Percentiles rank a stretch among this genome's conserved stretches.
Conservation (phyloP, 2,329 filamentous ascomycete species). For the Diaporthe sp. region DNA sequence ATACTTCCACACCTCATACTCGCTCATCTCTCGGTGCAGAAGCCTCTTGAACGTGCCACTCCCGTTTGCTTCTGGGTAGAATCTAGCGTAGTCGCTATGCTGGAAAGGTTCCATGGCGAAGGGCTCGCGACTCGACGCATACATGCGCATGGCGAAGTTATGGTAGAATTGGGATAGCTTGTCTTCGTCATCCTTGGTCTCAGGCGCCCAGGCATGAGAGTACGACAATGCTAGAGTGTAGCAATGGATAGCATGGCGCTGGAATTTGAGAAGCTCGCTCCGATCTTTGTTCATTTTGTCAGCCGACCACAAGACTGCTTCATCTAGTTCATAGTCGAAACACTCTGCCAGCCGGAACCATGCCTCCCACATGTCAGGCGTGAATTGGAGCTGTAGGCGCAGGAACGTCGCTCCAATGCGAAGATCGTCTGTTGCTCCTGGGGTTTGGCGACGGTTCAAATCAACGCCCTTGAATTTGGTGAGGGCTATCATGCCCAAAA, state of each 20-base stretch:
- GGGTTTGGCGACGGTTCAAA: slow-evolving; percentile 81
- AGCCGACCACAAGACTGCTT: slow-evolving; percentile 88
- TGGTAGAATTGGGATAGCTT: slow-evolving; percentile 71
- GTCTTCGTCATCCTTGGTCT: slow-evolving; percentile 64
- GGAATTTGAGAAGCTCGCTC: slow-evolving; percentile 79
- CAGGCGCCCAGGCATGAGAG: slow-evolving; percentile 64
- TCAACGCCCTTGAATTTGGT: slow-evolving; percentile 83
- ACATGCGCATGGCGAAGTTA: slow-evolving; percentile 73
- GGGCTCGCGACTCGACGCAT: slow-evolving; percentile 72
- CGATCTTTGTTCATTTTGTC: slow-evolving; percentile 92
- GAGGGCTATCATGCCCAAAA: slow-evolving; percentile 89
- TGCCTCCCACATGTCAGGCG: slow-evolving; percentile 86
- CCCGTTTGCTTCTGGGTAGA: slow-evolving; percentile 66
- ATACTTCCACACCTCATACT: slow-evolving; percentile 74
- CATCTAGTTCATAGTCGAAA: slow-evolving; percentile 89
- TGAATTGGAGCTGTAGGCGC: slow-evolving; percentile 85
- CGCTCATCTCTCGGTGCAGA: slow-evolving; percentile 69
- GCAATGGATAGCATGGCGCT: slow-evolving; percentile 87
- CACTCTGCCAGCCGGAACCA: slow-evolving; percentile 92
- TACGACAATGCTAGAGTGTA: slow-evolving; percentile 74
- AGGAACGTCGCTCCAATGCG: slow-evolving; percentile 86
- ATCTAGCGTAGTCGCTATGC: slow-evolving; percentile 69
- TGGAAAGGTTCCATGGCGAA: slow-evolving; percentile 75
- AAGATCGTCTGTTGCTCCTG: slow-evolving; percentile 85
- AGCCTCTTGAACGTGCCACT: slow-evolving; percentile 66